A percentile compares a stretch with the other conserved stretches of the same genome.
phyloP scores from a whole-genome alignment of 305 asterid species.

The Fraxinus albicans region DNA sequence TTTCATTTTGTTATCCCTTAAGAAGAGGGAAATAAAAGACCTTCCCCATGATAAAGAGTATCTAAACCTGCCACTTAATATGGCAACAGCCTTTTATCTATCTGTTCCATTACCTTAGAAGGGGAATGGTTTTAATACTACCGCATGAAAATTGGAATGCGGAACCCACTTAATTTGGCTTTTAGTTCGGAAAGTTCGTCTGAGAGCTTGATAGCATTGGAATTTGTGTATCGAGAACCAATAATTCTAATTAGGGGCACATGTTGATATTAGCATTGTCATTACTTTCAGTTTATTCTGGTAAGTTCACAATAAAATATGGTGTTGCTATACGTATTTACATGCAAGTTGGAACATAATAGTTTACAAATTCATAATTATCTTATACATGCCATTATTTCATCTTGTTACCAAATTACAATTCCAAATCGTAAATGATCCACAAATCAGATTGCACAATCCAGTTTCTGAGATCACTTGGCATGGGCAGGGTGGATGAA shows the following conservation, averaged over 20 bases:
- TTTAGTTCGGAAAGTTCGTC: neutral
- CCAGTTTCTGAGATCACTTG: neutral
- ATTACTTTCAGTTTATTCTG: neutral
- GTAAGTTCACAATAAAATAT: neutral
- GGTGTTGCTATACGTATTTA: neutral
- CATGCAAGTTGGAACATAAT: neutral
- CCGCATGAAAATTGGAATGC: neutral
- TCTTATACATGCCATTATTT: neutral
- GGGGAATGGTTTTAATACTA: neutral
- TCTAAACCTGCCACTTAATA: conserved; percentile 1
- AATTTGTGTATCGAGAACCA: conserved; percentile 7
- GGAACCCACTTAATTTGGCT: neutral
- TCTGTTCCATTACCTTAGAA: neutral
- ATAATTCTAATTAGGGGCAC: neutral
- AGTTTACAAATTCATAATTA: neutral
- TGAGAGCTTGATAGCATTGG: neutral
- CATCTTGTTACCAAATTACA: neutral
- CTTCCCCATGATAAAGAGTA: neutral
- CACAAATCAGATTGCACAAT: neutral
- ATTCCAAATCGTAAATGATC: neutral
- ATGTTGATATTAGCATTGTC: neutral
- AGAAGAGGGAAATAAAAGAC: neutral
- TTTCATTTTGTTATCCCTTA: neutral
- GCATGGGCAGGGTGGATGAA: neutral
- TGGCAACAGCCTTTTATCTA: neutral